Evolutionary conservation across 2,329 filamentous ascomycete species (phyloP), one percentile per base, ranked within the genome.

Genomic region (Fusarium annulatum): DNA sequence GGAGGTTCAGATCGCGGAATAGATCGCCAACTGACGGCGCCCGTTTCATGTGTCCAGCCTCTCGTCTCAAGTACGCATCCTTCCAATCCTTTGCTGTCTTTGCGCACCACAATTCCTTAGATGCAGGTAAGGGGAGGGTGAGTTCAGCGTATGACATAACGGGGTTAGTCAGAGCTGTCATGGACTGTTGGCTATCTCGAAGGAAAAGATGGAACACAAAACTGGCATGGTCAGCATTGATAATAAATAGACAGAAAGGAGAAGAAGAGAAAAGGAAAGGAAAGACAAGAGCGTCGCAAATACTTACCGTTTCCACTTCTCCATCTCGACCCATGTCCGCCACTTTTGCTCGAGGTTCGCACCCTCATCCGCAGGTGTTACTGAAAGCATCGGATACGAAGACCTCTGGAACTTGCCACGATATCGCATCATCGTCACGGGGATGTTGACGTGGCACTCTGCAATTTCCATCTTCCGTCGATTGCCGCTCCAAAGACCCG

Each of bases 71-170:
- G 71, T 89, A 92, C 2, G 86, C 82, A 12, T 83, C 79, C 78
- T 92, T 93, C 92, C 93, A 94, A 68, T 90, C 87, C 23, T 83
- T 77, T 4, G 92, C 90, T 1, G 87, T 87, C 36, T 86, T 86
- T 4, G 92, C 92, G 53, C 89, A 86, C 92, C 92, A 95, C 4
- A 94, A 79, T 18, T 88, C 85, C 61, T 87, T 85, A 1, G 88
- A 84, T 67, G 88, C 88, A 0, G 92, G 92, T 1, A 94, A 80
- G 3, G 91, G 91, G 6, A 94, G 82, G 8, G 88, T 88, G 55
- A 94, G 82, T 75, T 94, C 92, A 1, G 90, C 86, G 75, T 93
- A 94, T 0, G 91, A 92, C 72, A 94, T 89, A 26, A 90, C 83
- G 0, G 91, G 90, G 66, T 88, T 91, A 28, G 88, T 89, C 61